A percentile compares a stretch with the other conserved stretches of the same genome.
Conservation (phyloP, 2,329 filamentous ascomycete species). For the Fusarium sp. region DNA sequence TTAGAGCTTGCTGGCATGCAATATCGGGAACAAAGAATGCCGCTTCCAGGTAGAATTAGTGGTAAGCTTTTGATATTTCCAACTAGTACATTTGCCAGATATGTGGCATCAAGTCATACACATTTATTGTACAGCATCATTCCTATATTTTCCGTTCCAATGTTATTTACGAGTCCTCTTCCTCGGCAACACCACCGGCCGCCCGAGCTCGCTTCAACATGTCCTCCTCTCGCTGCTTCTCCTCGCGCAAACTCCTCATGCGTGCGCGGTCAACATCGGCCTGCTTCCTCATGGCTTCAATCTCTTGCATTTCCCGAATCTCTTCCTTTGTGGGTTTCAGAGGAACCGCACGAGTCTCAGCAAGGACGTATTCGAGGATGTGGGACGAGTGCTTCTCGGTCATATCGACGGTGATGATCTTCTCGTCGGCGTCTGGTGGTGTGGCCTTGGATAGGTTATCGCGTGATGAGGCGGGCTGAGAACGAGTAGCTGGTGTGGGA, state of each 20-base stretch:
- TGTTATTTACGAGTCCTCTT: slow-evolving; percentile 48
- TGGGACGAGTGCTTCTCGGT: slow-evolving; percentile 70
- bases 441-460: slow-evolving; percentile 63
- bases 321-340: slow-evolving; percentile 73
- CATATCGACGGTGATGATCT: slow-evolving; percentile 71
- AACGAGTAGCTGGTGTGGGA: slow-evolving; percentile 48
- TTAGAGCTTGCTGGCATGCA: background rate
- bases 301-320: slow-evolving; percentile 66
- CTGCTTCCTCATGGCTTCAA: slow-evolving; percentile 67
- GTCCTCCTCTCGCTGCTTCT: slow-evolving; percentile 72
- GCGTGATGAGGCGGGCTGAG: slow-evolving; percentile 63
- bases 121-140: slow-evolving; percentile 50
- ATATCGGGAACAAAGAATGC: background rate
- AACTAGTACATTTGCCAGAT: slow-evolving; percentile 49
- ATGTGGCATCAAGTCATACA: slow-evolving; percentile 47
- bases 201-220: slow-evolving; percentile 59
- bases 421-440: slow-evolving; percentile 63
- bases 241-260: slow-evolving; percentile 65
- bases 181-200: slow-evolving; percentile 55
- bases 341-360: slow-evolving; percentile 70
- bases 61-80: slow-evolving; percentile 40
- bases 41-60: slow-evolving; percentile 2
- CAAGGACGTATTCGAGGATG: slow-evolving; percentile 74
- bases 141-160: slow-evolving; percentile 5
- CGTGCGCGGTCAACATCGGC: slow-evolving; percentile 68